phyloP scores from a whole-genome alignment of 2,329 filamentous ascomycete genomes.

The Colletotrichum filicis region DNA sequence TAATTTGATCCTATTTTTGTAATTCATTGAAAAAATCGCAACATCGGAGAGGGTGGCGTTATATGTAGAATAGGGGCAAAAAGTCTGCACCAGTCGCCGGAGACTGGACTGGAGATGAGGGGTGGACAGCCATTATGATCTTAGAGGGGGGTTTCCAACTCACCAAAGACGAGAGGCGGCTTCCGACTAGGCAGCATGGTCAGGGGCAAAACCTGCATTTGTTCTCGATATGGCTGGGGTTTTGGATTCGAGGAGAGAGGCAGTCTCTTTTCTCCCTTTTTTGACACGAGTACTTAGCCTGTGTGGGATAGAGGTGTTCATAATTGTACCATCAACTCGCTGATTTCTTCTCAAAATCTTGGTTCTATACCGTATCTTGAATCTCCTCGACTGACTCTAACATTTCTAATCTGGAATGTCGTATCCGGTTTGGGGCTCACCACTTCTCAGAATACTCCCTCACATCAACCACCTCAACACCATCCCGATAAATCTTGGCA shows the following conservation, averaged over 20 bases:
- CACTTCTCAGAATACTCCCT: slow-evolving; percentile 16
- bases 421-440: not conserved
- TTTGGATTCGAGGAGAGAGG: slow-evolving; percentile 7
- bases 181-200: not conserved
- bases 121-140: not conserved
- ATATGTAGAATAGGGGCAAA: slow-evolving; percentile 33
- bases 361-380: not conserved
- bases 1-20: slow-evolving; percentile 16
- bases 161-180: not conserved
- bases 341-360: not conserved
- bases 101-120: not conserved
- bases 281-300: slow-evolving; percentile 15
- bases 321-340: slow-evolving; percentile 29
- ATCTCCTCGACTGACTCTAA: not conserved
- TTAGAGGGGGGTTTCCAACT: too few relatives aligned
- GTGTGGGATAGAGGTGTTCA: slow-evolving; percentile 24
- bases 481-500: slow-evolving; percentile 65
- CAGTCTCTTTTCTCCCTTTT: slow-evolving; percentile 5
- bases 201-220: not conserved
- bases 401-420: not conserved
- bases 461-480: slow-evolving; percentile 30
- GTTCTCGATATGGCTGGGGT: not conserved
- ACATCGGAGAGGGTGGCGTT: slow-evolving; percentile 25
- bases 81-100: not conserved
- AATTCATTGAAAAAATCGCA: slow-evolving; percentile 18